Base-by-base conservation (phyloP, 352 stramenopile species). In the Sclerospora graminicola region DNA sequence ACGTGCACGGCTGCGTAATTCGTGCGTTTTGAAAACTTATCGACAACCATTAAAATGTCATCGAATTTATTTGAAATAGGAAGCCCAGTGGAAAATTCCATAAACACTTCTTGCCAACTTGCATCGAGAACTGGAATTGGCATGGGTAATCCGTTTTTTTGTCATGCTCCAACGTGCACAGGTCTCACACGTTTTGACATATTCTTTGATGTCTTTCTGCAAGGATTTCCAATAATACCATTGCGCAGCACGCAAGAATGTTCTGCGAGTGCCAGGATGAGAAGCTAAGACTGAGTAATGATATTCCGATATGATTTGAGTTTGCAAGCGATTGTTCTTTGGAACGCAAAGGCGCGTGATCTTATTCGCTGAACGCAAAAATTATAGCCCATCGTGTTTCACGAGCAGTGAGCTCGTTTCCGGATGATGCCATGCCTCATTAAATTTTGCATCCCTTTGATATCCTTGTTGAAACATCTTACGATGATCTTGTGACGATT, bases 21-120 rank as follows among this genome's bases (percentile, higher is more conserved):
- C n/a, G n/a, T n/a, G n/a, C n/a, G n/a, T n/a, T n/a, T n/a, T n/a
- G n/a, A n/a, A n/a, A 35, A 13, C 13, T 35, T 35, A 6, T 35
- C 30, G 4, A 66, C 48, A 11, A 29, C 41, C 8, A 41, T 43
- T 15, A 52, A 39, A 5, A 54, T 62, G 23, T 19, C 46, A 49
- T 64, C 45, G 27, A 41, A 52, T 0, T 37, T 54, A 10, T 58
- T 46, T 14, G 42, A 66, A 4, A 14, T 43, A 8, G 49, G 42
- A 31, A 66, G 41, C 20, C 46, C 60, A 1, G 54, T 61, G 29
- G 62, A 59, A 11, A 59, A 69, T 35, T 68, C 54, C 19, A 61
- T 56, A 0, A 41, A 54, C 10, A 62, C 52, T 1, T 53, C 38
- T 28, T 56, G 18, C 54, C 50, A 69, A 10, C 40, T 51, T 44